Base-by-base conservation (phyloP, 169 alveolate species). In the Theileria equi region DNA sequence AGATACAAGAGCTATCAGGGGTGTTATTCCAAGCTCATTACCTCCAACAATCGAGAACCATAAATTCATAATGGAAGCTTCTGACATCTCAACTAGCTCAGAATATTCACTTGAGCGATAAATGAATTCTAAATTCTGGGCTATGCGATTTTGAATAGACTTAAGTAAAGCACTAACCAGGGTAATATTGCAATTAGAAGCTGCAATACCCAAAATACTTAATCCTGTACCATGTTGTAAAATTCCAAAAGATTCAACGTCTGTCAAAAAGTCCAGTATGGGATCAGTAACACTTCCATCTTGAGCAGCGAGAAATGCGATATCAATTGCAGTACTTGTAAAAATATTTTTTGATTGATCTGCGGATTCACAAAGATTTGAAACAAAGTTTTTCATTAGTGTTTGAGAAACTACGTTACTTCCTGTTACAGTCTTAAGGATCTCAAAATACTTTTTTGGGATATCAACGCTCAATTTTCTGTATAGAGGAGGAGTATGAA, bases 1-100 rank as follows among this genome's bases (percentile, higher is more conserved):
- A 19, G 87, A 53, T 11, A 70, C 80, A 89, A 86, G 79, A 16
- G 84, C 93, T 38, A 88, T 44, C 47, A 77, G 61, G 11, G 92
- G 93, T 32, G 91, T 70, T 54, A 89, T 49, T 2, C 89, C 90
- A 47, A 65, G 36, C 13, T 87, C 84, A 32, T 72, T 68, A 19
- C 61, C 66, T 23, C 78, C 73, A 4, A 80, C 64, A 2, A 74
- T 36, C n/a, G 77, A 19, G n/a, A 58, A 38, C 48, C 58, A 21
- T 0, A 70, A 32, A 58, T 70, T 70, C 19, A 34, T 50, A 23
- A 70, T 13, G 0, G 72, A 31, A 5, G 16, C 59, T 23, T 70
- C 81, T 43, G 28, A 32, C 10, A 32, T 43, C 1, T 3, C 67
- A 40, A 45, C 26, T n/a, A 13, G n/a, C 23, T 25, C 62, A 52